phyloP scores from a whole-genome alignment of 495 filamentous ascomycete genomes.

The Penicillium roqueforti region DNA sequence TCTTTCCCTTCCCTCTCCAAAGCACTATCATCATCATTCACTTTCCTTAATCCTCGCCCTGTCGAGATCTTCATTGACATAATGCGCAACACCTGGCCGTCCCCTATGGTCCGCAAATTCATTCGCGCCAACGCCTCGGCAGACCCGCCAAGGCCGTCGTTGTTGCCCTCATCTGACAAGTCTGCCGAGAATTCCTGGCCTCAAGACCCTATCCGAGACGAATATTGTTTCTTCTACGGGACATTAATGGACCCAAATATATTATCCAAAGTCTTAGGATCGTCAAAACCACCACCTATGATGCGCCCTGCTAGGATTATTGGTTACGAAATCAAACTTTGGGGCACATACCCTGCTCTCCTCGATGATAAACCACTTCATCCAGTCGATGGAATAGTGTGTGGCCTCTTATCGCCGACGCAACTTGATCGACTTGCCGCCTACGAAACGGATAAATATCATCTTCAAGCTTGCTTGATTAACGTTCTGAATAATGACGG shows the following conservation, averaged over 20 bases:
- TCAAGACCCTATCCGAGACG: slow-evolving; percentile 4
- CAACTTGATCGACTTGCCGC: slow-evolving; percentile 13
- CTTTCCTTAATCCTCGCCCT: background rate
- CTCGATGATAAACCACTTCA: slow-evolving; percentile 5
- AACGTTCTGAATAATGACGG: slow-evolving; percentile 10
- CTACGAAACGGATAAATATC: slow-evolving; percentile 16
- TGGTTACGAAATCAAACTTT: slow-evolving; percentile 12
- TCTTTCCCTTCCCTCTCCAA: too few relatives aligned
- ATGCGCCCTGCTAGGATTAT: slow-evolving; percentile 12
- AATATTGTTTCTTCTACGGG: slow-evolving; percentile 18
- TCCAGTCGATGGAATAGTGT: slow-evolving; percentile 12
- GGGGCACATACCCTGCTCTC: slow-evolving; percentile 16
- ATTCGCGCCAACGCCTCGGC: background rate
- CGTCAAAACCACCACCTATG: background rate
- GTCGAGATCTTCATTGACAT: background rate
- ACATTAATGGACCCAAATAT: slow-evolving; percentile 14
- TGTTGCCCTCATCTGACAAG: background rate
- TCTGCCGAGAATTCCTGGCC: background rate
- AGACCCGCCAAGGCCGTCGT: slow-evolving; percentile 3
- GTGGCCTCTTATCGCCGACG: slow-evolving; percentile 6
- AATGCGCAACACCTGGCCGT: slow-evolving; percentile 8
- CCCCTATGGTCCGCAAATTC: slow-evolving; percentile 13
- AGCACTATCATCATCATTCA: too few relatives aligned
- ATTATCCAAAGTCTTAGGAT: slow-evolving; percentile 5
- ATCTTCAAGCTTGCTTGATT: slow-evolving; percentile 12